phyloP scores from a whole-genome alignment of 2,329 filamentous ascomycete species.

The Trichoderma sp. region DNA sequence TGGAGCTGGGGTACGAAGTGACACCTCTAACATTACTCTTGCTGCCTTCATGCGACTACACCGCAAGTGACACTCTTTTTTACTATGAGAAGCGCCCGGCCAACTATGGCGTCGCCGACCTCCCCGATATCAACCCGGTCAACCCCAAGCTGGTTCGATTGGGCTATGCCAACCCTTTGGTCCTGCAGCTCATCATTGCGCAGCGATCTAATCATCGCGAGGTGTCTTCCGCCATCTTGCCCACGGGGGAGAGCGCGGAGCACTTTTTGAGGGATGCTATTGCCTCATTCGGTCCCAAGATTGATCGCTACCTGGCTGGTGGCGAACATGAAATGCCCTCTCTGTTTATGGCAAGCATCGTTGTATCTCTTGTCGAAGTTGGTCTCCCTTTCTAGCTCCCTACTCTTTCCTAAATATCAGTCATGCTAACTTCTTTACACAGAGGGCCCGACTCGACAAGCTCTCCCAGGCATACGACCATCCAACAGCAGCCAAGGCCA shows the following conservation, averaged over 20 bases:
- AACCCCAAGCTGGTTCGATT: slow-evolving; percentile 48
- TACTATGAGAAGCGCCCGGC: slow-evolving; percentile 49
- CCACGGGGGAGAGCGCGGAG: slow-evolving; percentile 38
- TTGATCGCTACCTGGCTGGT: slow-evolving; percentile 39
- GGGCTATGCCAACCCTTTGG: slow-evolving; percentile 48
- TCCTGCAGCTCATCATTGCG: slow-evolving; percentile 49
- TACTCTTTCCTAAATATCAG: background rate
- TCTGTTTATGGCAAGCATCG: slow-evolving; percentile 47
- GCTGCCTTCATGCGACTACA: slow-evolving; percentile 36
- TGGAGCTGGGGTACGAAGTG: background rate
- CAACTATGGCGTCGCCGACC: slow-evolving; percentile 51
- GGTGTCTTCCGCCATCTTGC: slow-evolving; percentile 34
- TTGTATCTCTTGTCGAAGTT: slow-evolving; percentile 52
- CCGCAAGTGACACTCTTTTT: slow-evolving; percentile 47
- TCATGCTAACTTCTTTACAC: background rate
- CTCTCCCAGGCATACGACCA: slow-evolving; percentile 50
- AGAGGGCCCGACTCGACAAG: slow-evolving; percentile 47
- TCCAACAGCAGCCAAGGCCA: slow-evolving; percentile 45
- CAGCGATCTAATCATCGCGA: slow-evolving; percentile 46
- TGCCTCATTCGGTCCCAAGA: slow-evolving; percentile 40
- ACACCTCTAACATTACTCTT: slow-evolving; percentile 34
- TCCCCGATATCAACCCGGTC: slow-evolving; percentile 49
- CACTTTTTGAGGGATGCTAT: slow-evolving; percentile 42
- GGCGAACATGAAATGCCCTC: slow-evolving; percentile 41
- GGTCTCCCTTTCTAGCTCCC: slow-evolving; percentile 7